Evolutionary conservation across 192 early-diverging fungal species (phyloP).

Genomic region (Umbelopsis sp.): DNA sequence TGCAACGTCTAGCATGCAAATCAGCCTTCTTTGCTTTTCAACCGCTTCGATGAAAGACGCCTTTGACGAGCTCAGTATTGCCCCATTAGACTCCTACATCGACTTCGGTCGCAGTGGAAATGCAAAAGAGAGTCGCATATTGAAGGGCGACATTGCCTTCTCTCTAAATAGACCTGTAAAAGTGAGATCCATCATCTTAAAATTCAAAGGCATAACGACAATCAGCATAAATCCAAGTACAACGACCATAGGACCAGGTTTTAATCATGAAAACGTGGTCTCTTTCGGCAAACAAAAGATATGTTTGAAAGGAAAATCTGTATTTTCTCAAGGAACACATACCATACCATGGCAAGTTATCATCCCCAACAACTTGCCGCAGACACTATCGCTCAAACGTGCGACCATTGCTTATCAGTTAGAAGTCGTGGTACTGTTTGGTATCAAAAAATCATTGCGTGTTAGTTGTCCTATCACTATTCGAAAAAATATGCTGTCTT

Average conservation of each 20-base stretch:
- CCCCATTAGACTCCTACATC: constrained; percentile 27
- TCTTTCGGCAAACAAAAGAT: constrained; percentile 26
- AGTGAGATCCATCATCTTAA: constrained; percentile 34
- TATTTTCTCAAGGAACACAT: constrained; percentile 27
- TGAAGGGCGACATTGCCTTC: constrained; percentile 28
- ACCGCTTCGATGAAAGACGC: constrained; percentile 29
- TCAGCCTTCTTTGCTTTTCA: constrained; percentile 12
- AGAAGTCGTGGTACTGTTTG: constrained; percentile 25
- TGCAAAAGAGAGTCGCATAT: constrained; percentile 7
- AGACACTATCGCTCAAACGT: constrained; percentile 22
- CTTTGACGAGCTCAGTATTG: constrained; percentile 30
- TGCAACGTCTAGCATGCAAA: constrained; percentile 5
- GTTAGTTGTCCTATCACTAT: constrained; percentile 30
- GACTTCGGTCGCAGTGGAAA: background rate
- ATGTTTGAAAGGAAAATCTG: constrained; percentile 21
- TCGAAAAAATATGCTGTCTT: constrained; percentile 27
- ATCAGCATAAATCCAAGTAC: background rate
- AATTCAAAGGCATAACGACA: constrained; percentile 39
- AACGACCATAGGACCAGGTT: background rate
- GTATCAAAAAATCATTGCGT: constrained; percentile 27
- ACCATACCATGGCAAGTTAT: constrained; percentile 36
- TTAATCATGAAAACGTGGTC: background rate
- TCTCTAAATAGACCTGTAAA: constrained; percentile 30
- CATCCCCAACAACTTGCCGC: constrained; percentile 34
- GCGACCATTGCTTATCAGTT: constrained; percentile 26